Conservation (phyloP, 2,329 filamentous ascomycete species). For the Clonostachys sp. region DNA sequence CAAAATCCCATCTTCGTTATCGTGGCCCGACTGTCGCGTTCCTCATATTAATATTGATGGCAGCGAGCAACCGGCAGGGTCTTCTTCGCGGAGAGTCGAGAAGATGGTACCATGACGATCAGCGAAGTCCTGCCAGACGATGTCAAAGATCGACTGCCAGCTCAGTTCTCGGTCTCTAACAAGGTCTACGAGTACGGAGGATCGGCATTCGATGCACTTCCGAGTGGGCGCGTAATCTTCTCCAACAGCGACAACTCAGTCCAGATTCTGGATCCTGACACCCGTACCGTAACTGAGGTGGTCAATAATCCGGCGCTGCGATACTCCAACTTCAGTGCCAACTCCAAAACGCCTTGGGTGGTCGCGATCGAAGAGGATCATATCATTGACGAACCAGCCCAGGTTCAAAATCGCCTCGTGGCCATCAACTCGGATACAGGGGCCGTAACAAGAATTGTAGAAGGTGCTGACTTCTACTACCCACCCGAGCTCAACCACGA, state of each 20-base stretch:
- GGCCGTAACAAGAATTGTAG: conserved; percentile 27
- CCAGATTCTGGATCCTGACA: conserved; percentile 31
- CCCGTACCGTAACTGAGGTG: conserved; percentile 23
- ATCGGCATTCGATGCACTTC: conserved; percentile 31
- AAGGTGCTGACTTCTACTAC: conserved; percentile 47
- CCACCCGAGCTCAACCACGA: conserved; percentile 42
- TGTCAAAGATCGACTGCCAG: conserved; percentile 33
- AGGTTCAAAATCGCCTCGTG: conserved; percentile 30
- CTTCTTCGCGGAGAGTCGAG: conserved; percentile 29
- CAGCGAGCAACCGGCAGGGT: conserved; percentile 19
- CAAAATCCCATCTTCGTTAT: not conserved
- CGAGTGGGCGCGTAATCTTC: conserved; percentile 37
- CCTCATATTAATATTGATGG: not conserved
- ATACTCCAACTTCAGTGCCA: conserved; percentile 40
- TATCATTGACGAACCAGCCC: conserved; percentile 18
- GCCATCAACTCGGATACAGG: conserved; percentile 34
- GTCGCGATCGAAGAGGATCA: conserved; percentile 50
- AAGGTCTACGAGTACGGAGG: conserved; percentile 50
- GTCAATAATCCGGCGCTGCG: conserved; percentile 24
- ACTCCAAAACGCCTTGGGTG: conserved; percentile 31
- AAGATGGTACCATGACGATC: conserved; percentile 36
- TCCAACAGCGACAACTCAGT: conserved; percentile 36
- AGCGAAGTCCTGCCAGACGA: conserved; percentile 28
- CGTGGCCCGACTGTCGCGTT: not conserved
- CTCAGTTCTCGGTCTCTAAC: conserved; percentile 34